Base-by-base conservation (phyloP, 1,139 yeast species). In the Meyerozyma sp. region DNA sequence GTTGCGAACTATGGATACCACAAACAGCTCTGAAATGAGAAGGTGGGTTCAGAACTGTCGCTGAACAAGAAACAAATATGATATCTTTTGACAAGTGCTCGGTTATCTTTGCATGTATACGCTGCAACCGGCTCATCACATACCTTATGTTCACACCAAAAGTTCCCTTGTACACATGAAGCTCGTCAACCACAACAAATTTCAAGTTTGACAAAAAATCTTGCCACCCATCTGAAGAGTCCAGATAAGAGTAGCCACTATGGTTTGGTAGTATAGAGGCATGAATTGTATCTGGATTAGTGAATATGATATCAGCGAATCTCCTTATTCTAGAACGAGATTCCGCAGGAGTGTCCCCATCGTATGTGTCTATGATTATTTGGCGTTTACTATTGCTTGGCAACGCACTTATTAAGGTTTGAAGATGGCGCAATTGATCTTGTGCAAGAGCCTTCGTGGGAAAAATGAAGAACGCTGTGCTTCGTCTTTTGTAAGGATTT, bases 371-470 rank as follows among this genome's bases (percentile, higher is more conserved):
- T 1, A 84, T 86, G 1, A 69, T 57, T 5, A 77, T 64, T 11
- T 64, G 62, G 28, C 65, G 49, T 47, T 13, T 62, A 45, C 32
- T 67, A 59, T 54, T 53, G 2, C 65, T 46, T 0, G 74, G 73
- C 38, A 83, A 66, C 34, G 65, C 60, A 5, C 63, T 61, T 25
- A 88, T 66, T n/a, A 90, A 66, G 28, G 76, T 79, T 42, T 75
- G 73, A 44, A 94, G 69, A 11, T 95, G 83, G 42, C 96, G 70
- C 55, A 83, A 84, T 62, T 93, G 99, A 66, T 93, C 98, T 58
- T 93, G 98, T 0, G 98, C 98, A 40, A 93, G 69, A 0, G 99
- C 98, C 57, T 93, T 93, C 0, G 99, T 93, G 1, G 99, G 98
- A 56, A 93, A 93, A 8, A 93, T 82, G 54, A 87, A 89, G 67